Evolutionary conservation across 1,284 basidiomycete species (phyloP).

Genomic region (Wallemia hederae): DNA sequence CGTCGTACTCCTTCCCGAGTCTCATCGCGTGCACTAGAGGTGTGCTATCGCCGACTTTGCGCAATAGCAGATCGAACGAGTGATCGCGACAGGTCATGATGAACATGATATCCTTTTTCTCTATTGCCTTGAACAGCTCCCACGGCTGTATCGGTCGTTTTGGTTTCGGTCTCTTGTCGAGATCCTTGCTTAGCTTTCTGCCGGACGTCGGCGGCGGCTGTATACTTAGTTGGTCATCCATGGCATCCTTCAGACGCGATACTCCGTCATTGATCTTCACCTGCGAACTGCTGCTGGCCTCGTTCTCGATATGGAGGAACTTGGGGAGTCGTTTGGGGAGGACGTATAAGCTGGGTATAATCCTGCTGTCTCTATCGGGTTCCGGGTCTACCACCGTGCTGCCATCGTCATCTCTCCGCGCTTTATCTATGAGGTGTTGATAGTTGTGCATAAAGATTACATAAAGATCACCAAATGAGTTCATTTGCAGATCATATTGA

Average conservation of each 20-base stretch:
- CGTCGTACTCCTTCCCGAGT: background rate
- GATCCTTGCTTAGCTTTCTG: too few species aligned
- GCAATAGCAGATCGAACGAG: background rate
- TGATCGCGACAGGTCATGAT: background rate
- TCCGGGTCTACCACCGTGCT: background rate
- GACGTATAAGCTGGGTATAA: background rate
- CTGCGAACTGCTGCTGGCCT: background rate
- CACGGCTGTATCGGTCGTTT: background rate
- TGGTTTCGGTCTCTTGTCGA: background rate
- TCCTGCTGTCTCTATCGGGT: background rate
- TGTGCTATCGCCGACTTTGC: background rate
- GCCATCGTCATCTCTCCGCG: background rate
- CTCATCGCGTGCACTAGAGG: background rate
- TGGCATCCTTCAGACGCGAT: too few species aligned
- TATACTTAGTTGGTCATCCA: too few species aligned
- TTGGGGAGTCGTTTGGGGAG: background rate
- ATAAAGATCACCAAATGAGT: background rate
- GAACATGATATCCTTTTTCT: background rate
- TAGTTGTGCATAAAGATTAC: background rate
- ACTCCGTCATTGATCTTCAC: background rate
- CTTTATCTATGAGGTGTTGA: background rate
- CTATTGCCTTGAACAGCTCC: background rate
- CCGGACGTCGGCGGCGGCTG: too few species aligned
- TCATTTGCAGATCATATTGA: background rate
- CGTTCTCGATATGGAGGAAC: background rate